These are phyloP conservation scores for Tripterygium wilfordii DNA, from an alignment of 177 flowering plant species.

Conservation along the genomic window DNA sequence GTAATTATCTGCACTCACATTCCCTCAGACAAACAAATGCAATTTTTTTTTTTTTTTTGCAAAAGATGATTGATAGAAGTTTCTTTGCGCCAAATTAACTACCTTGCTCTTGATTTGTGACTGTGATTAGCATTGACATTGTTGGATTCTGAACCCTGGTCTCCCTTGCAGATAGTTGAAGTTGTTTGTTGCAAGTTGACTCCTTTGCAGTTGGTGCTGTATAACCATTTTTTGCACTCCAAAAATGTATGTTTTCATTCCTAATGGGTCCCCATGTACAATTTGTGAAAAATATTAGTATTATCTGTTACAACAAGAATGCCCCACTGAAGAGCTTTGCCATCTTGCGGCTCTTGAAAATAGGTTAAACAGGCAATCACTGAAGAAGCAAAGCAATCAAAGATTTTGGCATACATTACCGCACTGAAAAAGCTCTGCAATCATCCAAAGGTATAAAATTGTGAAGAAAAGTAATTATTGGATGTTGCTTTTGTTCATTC, in stretches of 20 bases:
- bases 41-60: too few species aligned
- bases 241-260: constrained; percentile 64
- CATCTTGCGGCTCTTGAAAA: constrained; percentile 4
- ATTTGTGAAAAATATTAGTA: not conserved
- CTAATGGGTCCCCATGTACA: constrained; percentile 1
- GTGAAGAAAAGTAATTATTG: not conserved
- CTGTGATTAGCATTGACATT: too few species aligned
- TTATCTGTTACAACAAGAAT: not conserved
- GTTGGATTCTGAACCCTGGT: not conserved
- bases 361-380: constrained; percentile 68
- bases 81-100: not conserved
- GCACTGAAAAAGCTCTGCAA: constrained; percentile 99
- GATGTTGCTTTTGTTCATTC: too few species aligned
- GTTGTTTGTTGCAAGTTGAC: constrained; percentile 98
- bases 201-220: constrained; percentile 74
- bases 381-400: constrained; percentile 78
- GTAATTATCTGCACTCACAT: too few species aligned
- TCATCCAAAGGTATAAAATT: constrained; percentile 81
- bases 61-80: too few species aligned
- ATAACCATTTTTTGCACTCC: constrained; percentile 90
- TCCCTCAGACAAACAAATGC: too few species aligned
- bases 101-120: not conserved
- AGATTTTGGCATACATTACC: constrained; percentile 92
- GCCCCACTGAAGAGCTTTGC: not conserved
- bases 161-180: constrained; percentile 72